Evolutionary conservation across 2,329 filamentous ascomycete genomes (phyloP).

Genomic region (Scorias spongiosa): DNA sequence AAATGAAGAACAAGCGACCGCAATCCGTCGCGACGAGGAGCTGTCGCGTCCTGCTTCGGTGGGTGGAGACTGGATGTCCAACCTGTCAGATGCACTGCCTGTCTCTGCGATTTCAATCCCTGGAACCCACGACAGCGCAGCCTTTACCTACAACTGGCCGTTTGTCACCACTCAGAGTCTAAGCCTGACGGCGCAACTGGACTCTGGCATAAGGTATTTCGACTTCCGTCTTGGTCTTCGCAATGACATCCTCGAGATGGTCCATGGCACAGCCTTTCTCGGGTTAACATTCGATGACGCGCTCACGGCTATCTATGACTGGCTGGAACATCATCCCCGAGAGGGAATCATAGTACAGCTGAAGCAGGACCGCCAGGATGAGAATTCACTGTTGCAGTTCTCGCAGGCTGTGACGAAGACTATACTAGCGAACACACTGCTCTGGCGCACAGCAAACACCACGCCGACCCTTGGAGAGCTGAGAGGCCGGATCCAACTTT

Average conservation of each 20-base stretch:
- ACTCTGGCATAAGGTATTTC: conserved; percentile 22
- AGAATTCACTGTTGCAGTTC: conserved; percentile 21
- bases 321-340: conserved; percentile 13
- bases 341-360: conserved; percentile 22
- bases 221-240: conserved; percentile 21
- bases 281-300: conserved; percentile 16
- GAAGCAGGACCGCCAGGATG: conserved; percentile 20
- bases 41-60: no score
- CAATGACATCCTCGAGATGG: conserved; percentile 19
- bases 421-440: conserved; percentile 11
- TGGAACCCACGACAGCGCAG: conserved; percentile 22
- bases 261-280: conserved; percentile 19
- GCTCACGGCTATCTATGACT: conserved; percentile 16
- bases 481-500: conserved; percentile 21
- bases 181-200: conserved; percentile 15
- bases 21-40: no score
- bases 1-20: no score
- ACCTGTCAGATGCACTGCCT: conserved; percentile 9
- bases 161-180: conserved; percentile 21
- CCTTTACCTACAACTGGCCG: conserved; percentile 19
- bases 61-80: conserved; percentile 13
- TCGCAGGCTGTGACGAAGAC: conserved; percentile 21
- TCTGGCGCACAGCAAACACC: conserved; percentile 21
- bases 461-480: conserved; percentile 19
- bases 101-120: conserved; percentile 20